phyloP scores from a whole-genome alignment of 2,329 filamentous ascomycete genomes.

The Colletotrichum truncatum region DNA sequence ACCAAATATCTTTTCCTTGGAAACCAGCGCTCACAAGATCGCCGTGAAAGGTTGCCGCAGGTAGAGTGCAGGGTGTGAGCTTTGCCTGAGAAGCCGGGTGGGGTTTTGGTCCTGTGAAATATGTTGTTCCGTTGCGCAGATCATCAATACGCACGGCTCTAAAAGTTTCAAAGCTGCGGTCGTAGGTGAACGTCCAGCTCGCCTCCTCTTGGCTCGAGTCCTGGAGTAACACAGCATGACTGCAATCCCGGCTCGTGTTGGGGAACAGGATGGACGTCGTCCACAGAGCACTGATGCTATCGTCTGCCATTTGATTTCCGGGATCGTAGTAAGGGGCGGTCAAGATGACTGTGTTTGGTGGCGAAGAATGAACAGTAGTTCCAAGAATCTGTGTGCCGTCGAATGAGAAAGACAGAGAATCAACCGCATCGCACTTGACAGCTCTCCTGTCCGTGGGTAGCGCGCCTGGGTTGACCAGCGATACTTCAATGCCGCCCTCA shows the following conservation, averaged over 20 bases:
- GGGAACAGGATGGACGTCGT: conserved; percentile 88
- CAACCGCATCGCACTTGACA: conserved; percentile 81
- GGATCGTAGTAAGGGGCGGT: conserved; percentile 84
- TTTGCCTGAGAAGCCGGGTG: conserved; percentile 61
- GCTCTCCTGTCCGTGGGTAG: conserved; percentile 74
- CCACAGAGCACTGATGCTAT: conserved; percentile 80
- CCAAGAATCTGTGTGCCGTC: conserved; percentile 83
- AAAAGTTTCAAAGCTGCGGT: conserved; percentile 80
- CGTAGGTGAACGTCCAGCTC: conserved; percentile 81
- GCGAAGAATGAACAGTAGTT: conserved; percentile 72
- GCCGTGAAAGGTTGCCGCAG: conserved; percentile 73
- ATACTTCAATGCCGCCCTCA: conserved; percentile 88
- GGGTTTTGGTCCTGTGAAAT: conserved; percentile 77
- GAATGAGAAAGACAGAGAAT: conserved; percentile 77
- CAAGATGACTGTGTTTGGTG: conserved; percentile 77
- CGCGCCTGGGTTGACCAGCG: conserved; percentile 73
- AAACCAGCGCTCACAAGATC: conserved; percentile 81
- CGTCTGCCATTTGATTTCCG: conserved; percentile 70
- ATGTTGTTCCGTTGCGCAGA: conserved; percentile 78
- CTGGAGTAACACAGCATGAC: conserved; percentile 77
- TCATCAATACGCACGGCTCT: conserved; percentile 80
- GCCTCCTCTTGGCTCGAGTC: conserved; percentile 71
- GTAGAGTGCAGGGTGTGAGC: conserved; percentile 73
- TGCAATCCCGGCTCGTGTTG: conserved; percentile 81
- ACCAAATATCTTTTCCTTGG: conserved; percentile 76